These are phyloP conservation scores for Leccinum arenicola DNA, from an alignment of 768 basidiomycete species.

Conservation along the genomic window DNA sequence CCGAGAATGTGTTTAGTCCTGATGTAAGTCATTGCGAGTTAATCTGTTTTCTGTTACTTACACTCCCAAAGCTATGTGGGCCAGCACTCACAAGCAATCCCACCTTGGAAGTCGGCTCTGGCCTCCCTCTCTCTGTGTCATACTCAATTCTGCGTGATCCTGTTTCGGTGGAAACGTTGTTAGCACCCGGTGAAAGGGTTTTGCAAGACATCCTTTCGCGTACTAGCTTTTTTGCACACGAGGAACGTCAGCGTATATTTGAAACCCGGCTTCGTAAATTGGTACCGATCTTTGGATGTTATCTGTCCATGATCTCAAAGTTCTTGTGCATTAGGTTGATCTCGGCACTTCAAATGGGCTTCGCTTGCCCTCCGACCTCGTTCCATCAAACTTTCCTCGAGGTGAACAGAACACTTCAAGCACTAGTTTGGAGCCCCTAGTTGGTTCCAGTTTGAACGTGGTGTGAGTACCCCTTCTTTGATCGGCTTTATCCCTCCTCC, in stretches of 20 bases:
- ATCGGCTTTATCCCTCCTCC: neutral
- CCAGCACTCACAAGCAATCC: no score
- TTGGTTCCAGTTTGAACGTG: neutral
- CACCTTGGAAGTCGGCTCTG: no score
- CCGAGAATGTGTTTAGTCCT: neutral
- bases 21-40: neutral
- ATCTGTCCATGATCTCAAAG: no score
- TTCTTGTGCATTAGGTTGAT: neutral
- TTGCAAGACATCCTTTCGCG: neutral
- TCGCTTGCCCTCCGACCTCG: neutral
- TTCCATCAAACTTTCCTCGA: neutral
- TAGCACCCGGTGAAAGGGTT: neutral
- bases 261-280: neutral
- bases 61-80: neutral
- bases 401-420: neutral
- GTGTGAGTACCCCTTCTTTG: neutral
- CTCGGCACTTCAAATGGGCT: neutral
- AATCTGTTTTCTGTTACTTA: neutral
- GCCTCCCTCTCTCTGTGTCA: neutral
- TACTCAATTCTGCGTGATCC: neutral
- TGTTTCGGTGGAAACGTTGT: neutral
- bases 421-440: neutral
- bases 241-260: neutral
- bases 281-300: neutral
- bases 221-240: neutral